Evolutionary conservation across 2,329 filamentous ascomycete genomes (phyloP).

Genomic region (Xylaria sp.): DNA sequence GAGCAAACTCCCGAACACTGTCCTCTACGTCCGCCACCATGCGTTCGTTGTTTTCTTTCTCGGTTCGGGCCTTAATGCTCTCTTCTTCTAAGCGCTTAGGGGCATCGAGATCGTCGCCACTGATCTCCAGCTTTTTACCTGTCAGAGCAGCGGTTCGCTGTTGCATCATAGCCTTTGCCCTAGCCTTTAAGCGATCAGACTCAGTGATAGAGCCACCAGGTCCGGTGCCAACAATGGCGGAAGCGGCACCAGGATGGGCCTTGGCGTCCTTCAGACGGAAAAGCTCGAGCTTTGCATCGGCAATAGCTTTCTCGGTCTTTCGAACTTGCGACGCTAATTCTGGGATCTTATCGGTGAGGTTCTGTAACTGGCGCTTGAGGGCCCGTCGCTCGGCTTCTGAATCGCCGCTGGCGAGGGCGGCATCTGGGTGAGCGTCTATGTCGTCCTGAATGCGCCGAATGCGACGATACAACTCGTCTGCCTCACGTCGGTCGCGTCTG

Average conservation of each 20-base stretch:
- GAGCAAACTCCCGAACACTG: conserved; percentile 82
- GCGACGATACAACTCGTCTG: conserved; percentile 88
- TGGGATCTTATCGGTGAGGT: conserved; percentile 81
- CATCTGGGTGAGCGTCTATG: conserved; percentile 85
- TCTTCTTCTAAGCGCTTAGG: conserved; percentile 86
- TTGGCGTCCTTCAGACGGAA: conserved; percentile 94
- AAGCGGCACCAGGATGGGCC: conserved; percentile 74
- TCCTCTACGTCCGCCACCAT: conserved; percentile 98
- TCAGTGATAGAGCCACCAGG: conserved; percentile 88
- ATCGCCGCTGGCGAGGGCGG: conserved; percentile 63
- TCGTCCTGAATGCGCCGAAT: conserved; percentile 91
- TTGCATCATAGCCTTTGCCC: conserved; percentile 98
- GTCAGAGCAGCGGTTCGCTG: conserved; percentile 89
- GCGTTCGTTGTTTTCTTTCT: conserved; percentile 88
- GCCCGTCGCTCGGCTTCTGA: conserved; percentile 82
- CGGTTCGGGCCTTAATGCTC: conserved; percentile 70
- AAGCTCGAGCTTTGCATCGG: conserved; percentile 83
- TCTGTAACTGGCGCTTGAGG: conserved; percentile 84
- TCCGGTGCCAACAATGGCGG: conserved; percentile 83
- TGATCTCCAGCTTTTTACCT: conserved; percentile 68
- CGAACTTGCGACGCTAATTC: conserved; percentile 89
- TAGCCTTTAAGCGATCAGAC: conserved; percentile 87
- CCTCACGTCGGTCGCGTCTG: conserved; percentile 81
- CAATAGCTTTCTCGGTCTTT: conserved; percentile 84
- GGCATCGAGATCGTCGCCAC: conserved; percentile 69